Base-by-base conservation (phyloP, 805 yeast species). In the Metschnikowia continentalis region DNA sequence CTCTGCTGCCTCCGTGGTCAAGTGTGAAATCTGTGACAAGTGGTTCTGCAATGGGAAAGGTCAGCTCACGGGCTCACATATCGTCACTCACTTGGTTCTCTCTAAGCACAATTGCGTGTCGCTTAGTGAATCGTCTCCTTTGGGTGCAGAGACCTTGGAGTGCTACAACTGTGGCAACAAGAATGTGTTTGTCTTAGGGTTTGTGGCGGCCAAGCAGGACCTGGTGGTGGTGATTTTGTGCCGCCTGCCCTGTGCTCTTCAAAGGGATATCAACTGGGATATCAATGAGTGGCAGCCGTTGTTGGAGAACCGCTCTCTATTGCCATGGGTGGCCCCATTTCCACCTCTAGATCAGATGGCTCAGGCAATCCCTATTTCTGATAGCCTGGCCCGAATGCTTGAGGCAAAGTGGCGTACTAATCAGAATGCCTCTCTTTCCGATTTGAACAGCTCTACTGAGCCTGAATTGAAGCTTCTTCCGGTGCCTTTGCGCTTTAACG, bases 21-120 rank as follows among this genome's bases (percentile, higher is more conserved):
- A 84, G 57, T 91, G 97, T 71, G 79, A 80, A 52, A 74, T 77
- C 5, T 91, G 97, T 67, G 68, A 80, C 58, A 84, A 83, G 63
- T 91, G 97, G 97, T 91, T 91, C 65, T 91, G 97, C 72, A 91
- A 91, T 64, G 79, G 88, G 13, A 81, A 81, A 50, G 76, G 79
- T 19, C 73, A 56, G 45, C 68, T 80, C 11, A 70, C 79, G 10
- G 80, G 87, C 14, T 86, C 96, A 1, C 97, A 91, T 65, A 88
- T 91, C 14, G 83, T 91, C 17, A 87, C 88, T 15, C 97, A 91
- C 67, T 70, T 90, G 64, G 95, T 90, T 30, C 70, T 88, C 58
- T 80, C 96, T 1, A 81, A 84, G 54, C 97, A 91, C 65, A 83
- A 84, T 59, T 73, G 64, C 32, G 90, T 91, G 2, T 75, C 86